Percentiles rank a stretch among this genome's conserved stretches.
These are phyloP conservation scores for Phaeosphaeriaceae sp. DNA, from an alignment of 2,329 filamentous ascomycete genomes.

Conservation along the genomic window DNA sequence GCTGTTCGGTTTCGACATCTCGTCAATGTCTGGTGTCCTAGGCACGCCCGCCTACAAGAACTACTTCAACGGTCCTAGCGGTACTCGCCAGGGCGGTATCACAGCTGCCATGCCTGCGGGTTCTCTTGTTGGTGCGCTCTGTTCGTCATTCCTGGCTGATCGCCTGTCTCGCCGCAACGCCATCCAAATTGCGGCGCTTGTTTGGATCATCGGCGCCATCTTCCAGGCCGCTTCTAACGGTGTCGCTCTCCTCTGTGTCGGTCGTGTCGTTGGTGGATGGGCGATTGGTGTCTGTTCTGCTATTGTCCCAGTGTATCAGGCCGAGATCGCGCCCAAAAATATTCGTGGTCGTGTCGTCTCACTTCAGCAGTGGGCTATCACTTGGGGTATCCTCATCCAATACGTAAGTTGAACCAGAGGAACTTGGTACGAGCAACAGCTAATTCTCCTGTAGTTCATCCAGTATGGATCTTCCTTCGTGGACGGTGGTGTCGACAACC, in stretches of 20 bases:
- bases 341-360: slow-evolving; percentile 67
- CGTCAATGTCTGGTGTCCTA: slow-evolving; percentile 49
- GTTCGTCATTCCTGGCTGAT: slow-evolving; percentile 57
- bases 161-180: slow-evolving; percentile 53
- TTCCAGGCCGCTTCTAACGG: slow-evolving; percentile 50
- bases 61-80: slow-evolving; percentile 47
- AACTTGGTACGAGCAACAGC: too few relatives aligned
- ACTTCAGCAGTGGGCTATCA: slow-evolving; percentile 75
- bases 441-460: slow-evolving; percentile 56
- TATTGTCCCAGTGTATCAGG: slow-evolving; percentile 92
- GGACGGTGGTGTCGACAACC: slow-evolving; percentile 52
- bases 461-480: slow-evolving; percentile 69
- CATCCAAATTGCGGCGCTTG: slow-evolving; percentile 53
- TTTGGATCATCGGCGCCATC: slow-evolving; percentile 58
- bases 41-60: slow-evolving; percentile 48
- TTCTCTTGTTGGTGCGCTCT: slow-evolving; percentile 57
- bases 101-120: slow-evolving; percentile 59
- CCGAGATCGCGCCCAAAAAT: slow-evolving; percentile 71
- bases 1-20: slow-evolving; percentile 52
- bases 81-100: slow-evolving; percentile 52
- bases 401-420: slow-evolving; percentile 44
- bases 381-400: slow-evolving; percentile 71
- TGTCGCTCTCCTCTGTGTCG: slow-evolving; percentile 53
- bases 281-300: slow-evolving; percentile 89
- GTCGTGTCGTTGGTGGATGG: slow-evolving; percentile 80